Evolutionary conservation across 1,284 basidiomycete genomes (phyloP).

Genomic region (Puccinia horiana): DNA sequence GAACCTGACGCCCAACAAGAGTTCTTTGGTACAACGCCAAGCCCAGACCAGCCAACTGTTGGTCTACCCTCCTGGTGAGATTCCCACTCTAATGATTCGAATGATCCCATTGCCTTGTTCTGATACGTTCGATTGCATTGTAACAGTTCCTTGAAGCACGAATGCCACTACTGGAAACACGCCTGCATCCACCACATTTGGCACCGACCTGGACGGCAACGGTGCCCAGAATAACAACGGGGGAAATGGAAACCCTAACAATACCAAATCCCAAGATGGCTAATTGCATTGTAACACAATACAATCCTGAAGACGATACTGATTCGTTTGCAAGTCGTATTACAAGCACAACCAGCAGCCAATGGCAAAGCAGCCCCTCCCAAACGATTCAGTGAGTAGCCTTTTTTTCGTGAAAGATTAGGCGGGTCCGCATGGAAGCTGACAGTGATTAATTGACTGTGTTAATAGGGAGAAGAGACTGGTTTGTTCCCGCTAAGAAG

Average conservation of each 20-base stretch:
- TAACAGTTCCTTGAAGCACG: slow-evolving; percentile 4
- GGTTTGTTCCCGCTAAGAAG: background rate
- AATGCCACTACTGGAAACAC: background rate
- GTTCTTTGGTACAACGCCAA: slow-evolving; percentile 11
- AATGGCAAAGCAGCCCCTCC: slow-evolving; percentile 9
- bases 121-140: background rate
- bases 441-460: background rate
- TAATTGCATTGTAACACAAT: background rate
- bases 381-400: slow-evolving; percentile 10
- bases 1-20: slow-evolving; percentile 17
- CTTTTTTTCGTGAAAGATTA: background rate
- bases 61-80: slow-evolving; percentile 35
- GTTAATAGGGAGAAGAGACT: slow-evolving; percentile 2
- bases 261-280: background rate
- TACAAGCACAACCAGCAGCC: background rate
- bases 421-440: background rate
- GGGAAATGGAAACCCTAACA: slow-evolving; percentile 1
- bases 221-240: slow-evolving; percentile 29
- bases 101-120: background rate
- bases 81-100: background rate
- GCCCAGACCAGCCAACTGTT: slow-evolving; percentile 1
- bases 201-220: slow-evolving; percentile 24
- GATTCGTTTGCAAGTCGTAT: background rate
- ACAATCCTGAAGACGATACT: background rate
- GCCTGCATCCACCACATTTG: slow-evolving; percentile 28